These are phyloP conservation scores for Ogataea henricii DNA, from an alignment of 805 yeast genomes.

Conservation along the genomic window DNA sequence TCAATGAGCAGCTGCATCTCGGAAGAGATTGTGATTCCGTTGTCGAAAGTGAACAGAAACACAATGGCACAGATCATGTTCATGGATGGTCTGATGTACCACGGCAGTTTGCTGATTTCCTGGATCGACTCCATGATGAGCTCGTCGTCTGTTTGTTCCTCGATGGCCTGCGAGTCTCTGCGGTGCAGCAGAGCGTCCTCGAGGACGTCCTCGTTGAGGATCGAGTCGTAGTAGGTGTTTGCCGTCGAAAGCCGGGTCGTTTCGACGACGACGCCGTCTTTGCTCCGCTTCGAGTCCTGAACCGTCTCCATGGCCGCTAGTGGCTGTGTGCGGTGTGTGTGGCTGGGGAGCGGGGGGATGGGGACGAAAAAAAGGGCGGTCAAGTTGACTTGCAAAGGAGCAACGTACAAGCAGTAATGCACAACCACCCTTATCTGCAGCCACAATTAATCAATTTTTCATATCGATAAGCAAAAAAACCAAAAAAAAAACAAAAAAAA, in stretches of 20 bases:
- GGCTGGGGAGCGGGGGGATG: no score
- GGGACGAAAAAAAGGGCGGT: no score
- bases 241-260: slow-evolving; percentile 7
- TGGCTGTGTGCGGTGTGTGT: no score
- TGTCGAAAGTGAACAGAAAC: slow-evolving; percentile 45
- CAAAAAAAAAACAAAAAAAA: no score
- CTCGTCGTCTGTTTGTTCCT: slow-evolving; percentile 42
- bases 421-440: neutral
- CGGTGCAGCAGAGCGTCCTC: slow-evolving; percentile 42
- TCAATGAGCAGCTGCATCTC: slow-evolving; percentile 37
- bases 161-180: slow-evolving; percentile 28
- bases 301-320: neutral
- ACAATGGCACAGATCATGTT: slow-evolving; percentile 46
- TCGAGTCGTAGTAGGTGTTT: slow-evolving; percentile 14
- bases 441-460: neutral
- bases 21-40: slow-evolving; percentile 43
- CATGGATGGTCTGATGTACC: slow-evolving; percentile 62
- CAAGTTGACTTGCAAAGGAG: no score
- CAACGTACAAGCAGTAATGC: no score
- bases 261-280: slow-evolving; percentile 1
- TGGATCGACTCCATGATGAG: slow-evolving; percentile 53
- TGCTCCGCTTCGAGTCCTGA: neutral
- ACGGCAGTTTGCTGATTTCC: slow-evolving; percentile 40
- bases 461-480: neutral
- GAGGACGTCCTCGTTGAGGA: slow-evolving; percentile 32